phyloP scores from a whole-genome alignment of 352 stramenopile genomes.

The Pythium aristosporum region DNA sequence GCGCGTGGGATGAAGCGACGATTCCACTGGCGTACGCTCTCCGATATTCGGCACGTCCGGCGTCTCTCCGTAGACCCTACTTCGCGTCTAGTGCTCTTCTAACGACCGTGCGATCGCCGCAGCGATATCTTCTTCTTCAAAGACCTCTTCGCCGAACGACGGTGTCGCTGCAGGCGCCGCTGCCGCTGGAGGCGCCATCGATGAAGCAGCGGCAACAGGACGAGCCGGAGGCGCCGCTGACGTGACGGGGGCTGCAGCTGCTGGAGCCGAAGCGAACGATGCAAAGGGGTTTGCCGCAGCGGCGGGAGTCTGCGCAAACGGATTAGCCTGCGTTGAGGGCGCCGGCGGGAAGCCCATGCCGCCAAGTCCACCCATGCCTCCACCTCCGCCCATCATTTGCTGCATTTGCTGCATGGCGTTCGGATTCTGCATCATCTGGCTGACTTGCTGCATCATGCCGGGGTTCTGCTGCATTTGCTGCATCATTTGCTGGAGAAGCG shows the following conservation, averaged over 20 bases:
- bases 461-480: slow-evolving; percentile 76
- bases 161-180: slow-evolving; percentile 13
- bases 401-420: slow-evolving; percentile 51
- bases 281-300: slow-evolving; percentile 34
- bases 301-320: slow-evolving; percentile 28
- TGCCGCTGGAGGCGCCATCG: slow-evolving; percentile 13
- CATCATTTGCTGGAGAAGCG: slow-evolving; percentile 63
- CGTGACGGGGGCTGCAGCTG: slow-evolving; percentile 17
- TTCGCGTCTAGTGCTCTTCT: slow-evolving; percentile 51
- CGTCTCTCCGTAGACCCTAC: neutral
- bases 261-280: slow-evolving; percentile 18
- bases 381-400: slow-evolving; percentile 50
- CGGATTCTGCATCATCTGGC: slow-evolving; percentile 79
- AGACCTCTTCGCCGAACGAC: slow-evolving; percentile 27
- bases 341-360: slow-evolving; percentile 27
- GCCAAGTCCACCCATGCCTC: slow-evolving; percentile 17
- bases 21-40: too few relatives aligned
- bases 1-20: neutral
- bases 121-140: slow-evolving; percentile 80
- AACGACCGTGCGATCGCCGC: slow-evolving; percentile 75
- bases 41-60: neutral
- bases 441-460: slow-evolving; percentile 78
- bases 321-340: slow-evolving; percentile 35
- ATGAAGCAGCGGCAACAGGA: slow-evolving; percentile 17
- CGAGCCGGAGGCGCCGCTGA: slow-evolving; percentile 17